These are phyloP conservation scores for Batkoa obscura DNA, from an alignment of 371 early-diverging fungal genomes.

Conservation along the genomic window DNA sequence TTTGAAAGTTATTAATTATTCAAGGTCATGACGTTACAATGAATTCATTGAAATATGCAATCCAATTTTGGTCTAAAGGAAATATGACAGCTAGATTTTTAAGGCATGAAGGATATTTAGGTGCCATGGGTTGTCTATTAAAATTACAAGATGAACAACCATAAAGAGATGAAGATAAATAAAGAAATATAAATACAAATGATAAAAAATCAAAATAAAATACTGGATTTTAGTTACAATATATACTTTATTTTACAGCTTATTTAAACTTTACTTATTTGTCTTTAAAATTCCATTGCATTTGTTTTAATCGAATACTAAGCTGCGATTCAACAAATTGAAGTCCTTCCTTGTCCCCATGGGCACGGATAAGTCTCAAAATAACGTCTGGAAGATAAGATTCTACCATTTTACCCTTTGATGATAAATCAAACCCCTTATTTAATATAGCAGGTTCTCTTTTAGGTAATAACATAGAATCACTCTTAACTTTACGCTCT, in stretches of 20 bases:
- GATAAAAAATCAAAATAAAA: too few species aligned
- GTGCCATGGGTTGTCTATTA: slow-evolving; percentile 14
- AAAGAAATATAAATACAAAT: too few species aligned
- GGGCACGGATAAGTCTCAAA: neutral
- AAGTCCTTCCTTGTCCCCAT: neutral
- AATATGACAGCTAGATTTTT: slow-evolving; percentile 84
- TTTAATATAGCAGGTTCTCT: too few species aligned
- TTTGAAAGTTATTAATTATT: too few species aligned
- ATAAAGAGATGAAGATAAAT: too few species aligned
- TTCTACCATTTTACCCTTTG: neutral
- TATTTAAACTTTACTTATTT: too few species aligned
- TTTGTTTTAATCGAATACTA: neutral
- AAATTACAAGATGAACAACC: too few species aligned
- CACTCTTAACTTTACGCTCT: neutral
- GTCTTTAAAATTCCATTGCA: too few species aligned
- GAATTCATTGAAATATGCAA: slow-evolving; percentile 89
- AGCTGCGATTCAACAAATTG: neutral
- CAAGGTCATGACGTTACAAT: slow-evolving; percentile 86
- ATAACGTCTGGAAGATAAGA: slow-evolving; percentile 1
- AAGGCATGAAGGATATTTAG: slow-evolving; percentile 92
- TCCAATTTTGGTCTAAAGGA: slow-evolving; percentile 92
- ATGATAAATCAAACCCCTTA: too few species aligned
- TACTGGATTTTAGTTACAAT: too few species aligned
- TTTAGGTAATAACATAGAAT: neutral
- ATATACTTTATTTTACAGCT: too few species aligned